These are phyloP conservation scores for Malassezia sympodialis DNA, from an alignment of 1,284 basidiomycete genomes.

Conservation along the genomic window DNA sequence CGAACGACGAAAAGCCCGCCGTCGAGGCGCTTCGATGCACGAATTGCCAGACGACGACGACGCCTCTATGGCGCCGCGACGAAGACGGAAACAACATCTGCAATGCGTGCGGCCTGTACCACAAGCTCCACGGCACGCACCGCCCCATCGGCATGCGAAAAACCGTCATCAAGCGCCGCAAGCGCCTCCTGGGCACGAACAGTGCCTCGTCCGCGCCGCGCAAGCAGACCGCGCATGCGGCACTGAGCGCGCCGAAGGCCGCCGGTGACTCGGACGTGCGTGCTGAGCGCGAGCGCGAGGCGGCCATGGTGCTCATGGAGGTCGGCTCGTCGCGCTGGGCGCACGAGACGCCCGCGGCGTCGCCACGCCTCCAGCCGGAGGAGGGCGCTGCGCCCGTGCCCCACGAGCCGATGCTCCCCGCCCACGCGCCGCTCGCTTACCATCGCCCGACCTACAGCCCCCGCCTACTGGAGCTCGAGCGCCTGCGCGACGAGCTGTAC, in stretches of 20 bases:
- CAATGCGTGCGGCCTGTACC: conserved; percentile 81
- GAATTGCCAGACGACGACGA: conserved; percentile 78
- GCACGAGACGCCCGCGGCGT: neutral
- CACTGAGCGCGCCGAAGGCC: neutral
- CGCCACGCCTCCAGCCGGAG: neutral
- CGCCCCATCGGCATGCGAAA: conserved; percentile 98
- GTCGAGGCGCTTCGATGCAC: conserved; percentile 55
- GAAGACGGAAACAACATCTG: conserved; percentile 83
- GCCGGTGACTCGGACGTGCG: conserved; percentile 13
- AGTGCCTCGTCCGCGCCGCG: neutral
- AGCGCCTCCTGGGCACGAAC: conserved; percentile 65
- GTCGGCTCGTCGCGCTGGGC: conserved; percentile 23
- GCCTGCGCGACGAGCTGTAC: conserved; percentile 31
- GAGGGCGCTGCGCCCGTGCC: neutral
- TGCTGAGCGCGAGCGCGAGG: conserved; percentile 38
- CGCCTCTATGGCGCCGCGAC: conserved; percentile 80
- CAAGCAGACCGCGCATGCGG: neutral
- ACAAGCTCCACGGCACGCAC: conserved; percentile 93
- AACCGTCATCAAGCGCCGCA: conserved; percentile 92
- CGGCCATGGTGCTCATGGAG: conserved; percentile 44
- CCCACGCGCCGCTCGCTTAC: neutral
- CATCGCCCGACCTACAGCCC: conserved; percentile 8
- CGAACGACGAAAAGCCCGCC: conserved; percentile 3
- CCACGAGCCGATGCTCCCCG: neutral
- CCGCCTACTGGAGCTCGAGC: conserved; percentile 27